phyloP scores from a whole-genome alignment of 139 green algal genomes.

The Cymbomonas tetramitiformis region DNA sequence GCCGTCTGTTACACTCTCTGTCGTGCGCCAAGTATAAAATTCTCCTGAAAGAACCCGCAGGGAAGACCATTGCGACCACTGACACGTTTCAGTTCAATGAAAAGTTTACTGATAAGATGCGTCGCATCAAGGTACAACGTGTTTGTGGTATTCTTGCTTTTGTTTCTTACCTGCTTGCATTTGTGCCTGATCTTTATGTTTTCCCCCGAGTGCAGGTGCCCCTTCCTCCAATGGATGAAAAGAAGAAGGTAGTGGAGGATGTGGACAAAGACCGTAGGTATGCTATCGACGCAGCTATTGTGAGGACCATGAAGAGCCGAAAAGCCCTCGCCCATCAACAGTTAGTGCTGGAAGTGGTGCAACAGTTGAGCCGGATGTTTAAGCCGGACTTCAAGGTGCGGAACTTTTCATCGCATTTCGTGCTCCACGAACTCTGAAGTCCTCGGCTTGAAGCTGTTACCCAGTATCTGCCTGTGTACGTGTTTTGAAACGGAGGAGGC shows the following conservation, averaged over 20 bases:
- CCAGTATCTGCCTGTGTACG: too few species aligned
- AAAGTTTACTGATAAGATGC: constrained; percentile 77
- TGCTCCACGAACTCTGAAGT: too few species aligned
- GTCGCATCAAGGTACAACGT: constrained; percentile 80
- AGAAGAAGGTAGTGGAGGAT: constrained; percentile 88
- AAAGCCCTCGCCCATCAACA: constrained; percentile 77
- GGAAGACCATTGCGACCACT: constrained; percentile 48
- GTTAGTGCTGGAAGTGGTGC: constrained; percentile 85
- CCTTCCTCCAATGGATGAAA: constrained; percentile 65
- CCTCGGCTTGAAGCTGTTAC: too few species aligned
- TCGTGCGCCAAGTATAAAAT: constrained; percentile 77
- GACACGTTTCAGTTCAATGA: constrained; percentile 78
- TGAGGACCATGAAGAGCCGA: constrained; percentile 76
- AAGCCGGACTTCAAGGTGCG: constrained; percentile 88
- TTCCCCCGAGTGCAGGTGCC: constrained; percentile 34
- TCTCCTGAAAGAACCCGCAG: constrained; percentile 57
- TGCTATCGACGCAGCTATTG: constrained; percentile 72
- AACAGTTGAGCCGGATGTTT: constrained; percentile 91
- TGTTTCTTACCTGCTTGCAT: not conserved
- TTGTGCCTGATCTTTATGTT: not conserved
- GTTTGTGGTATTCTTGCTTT: not conserved
- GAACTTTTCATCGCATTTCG: too few species aligned
- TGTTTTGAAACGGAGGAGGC: too few species aligned
- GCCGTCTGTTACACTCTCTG: constrained; percentile 69
- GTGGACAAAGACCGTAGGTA: constrained; percentile 80